A percentile compares a stretch with the other conserved stretches of the same genome.
Conservation (phyloP, 306 rosid species). For the Morella rubra region DNA sequence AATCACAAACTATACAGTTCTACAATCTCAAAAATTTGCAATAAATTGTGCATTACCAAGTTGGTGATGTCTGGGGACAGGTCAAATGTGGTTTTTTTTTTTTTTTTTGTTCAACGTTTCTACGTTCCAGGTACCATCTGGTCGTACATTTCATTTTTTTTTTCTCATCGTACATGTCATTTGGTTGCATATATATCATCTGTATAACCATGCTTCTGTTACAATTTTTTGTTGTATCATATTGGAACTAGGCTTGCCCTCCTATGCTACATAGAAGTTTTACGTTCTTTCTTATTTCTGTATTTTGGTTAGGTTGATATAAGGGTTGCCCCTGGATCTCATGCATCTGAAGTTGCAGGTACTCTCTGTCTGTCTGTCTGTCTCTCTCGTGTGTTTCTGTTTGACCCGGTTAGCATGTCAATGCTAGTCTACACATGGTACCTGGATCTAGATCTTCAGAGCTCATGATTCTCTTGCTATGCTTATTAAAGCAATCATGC, state of each 20-base stretch:
- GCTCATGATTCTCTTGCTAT: slow-evolving; percentile 8
- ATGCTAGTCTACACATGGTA: neutral
- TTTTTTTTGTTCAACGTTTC: neutral
- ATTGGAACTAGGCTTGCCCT: slow-evolving; percentile 21
- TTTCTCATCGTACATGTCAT: neutral
- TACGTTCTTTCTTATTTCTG: slow-evolving; percentile 16
- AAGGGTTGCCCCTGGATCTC: slow-evolving; percentile 93
- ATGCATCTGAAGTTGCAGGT: slow-evolving; percentile 92
- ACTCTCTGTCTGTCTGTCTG: slow-evolving; percentile 17
- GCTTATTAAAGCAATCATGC: slow-evolving; percentile 18
- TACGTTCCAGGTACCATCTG: neutral
- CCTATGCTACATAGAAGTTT: neutral
- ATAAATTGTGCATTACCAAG: neutral
- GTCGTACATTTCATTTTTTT: neutral
- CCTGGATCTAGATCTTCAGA: neutral
- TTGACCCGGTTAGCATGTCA: neutral
- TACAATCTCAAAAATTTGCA: neutral
- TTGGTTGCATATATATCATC: neutral
- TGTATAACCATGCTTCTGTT: neutral
- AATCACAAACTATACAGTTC: neutral
- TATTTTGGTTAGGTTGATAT: slow-evolving; percentile 73
- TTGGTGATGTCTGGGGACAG: neutral
- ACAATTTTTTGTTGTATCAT: neutral
- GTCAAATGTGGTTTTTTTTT: neutral
- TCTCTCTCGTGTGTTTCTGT: neutral